Evolutionary conservation across 2,329 filamentous ascomycete genomes (phyloP), one percentile per base, ranked within the genome.

Genomic region (Phymatotrichopsis omnivora): DNA sequence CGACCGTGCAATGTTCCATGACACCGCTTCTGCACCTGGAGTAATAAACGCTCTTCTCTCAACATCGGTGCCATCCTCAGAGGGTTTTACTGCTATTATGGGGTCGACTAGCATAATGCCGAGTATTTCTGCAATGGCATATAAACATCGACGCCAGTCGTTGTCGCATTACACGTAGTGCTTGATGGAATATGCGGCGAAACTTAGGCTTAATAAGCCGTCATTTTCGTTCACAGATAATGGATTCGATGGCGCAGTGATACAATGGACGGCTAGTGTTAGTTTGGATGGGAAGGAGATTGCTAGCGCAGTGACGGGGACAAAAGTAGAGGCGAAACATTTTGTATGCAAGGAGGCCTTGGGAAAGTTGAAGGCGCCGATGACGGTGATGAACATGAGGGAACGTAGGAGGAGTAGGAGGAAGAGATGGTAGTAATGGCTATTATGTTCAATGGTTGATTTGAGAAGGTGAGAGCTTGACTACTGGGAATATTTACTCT

Each of bases 191-290:
- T 54, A 48, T 28, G 47, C 52, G n/a, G 52, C 52, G 1, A 54
- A 51, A 25, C 43, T 27, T n/a, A 42, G 31, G 16, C 37, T 53
- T 14, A 24, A 51, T 22, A 46, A 46, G 16, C 52, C 52, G 10
- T 40, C 41, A 32, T 54, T 54, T 24, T 28, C 24, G 12, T 54
- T 47, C 32, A 29, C 33, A 16, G 49, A 56, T 24, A 58, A 58
- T 19, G 53, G 50, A 1, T 39, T 35, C 8, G 45, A 49, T 19
- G 56, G 56, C 3, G 52, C 51, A 11, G 40, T 42, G 14, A 56
- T 58, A 16, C 37, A 45, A 25, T 58, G 56, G 56, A 46, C 31
- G 12, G 55, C 51, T 11, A 52, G 33, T 2, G 54, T 58, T 2
- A 42, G 32, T 6, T 31, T 58, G 19, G 52, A 49, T 4, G 55